phyloP scores from a whole-genome alignment of 148 eudicot genomes.

The Vaccinium corymbosum region DNA sequence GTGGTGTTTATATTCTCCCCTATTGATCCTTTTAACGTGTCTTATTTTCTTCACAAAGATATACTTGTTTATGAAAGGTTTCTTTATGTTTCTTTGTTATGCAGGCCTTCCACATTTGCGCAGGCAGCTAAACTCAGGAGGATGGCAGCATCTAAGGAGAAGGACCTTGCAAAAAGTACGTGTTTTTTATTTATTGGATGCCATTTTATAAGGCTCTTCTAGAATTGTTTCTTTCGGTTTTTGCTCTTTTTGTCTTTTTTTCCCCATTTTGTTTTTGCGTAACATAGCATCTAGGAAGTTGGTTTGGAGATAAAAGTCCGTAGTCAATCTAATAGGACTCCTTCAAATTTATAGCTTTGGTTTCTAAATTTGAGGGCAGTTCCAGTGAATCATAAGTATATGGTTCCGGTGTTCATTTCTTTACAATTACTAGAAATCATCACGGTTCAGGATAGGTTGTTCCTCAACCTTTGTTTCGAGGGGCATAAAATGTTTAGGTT shows the following conservation, averaged over 20 bases:
- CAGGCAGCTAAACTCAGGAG: slow-evolving; percentile 96
- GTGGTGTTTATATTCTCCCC: not conserved
- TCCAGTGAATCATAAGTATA: not conserved
- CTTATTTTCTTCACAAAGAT: not conserved
- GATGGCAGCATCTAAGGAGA: slow-evolving; percentile 85
- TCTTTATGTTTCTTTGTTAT: slow-evolving; percentile 20
- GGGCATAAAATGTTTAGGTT: not conserved
- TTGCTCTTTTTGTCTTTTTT: not conserved
- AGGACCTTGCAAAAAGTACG: slow-evolving; percentile 84
- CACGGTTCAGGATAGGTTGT: not conserved
- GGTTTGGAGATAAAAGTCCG: not conserved
- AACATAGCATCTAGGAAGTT: not conserved
- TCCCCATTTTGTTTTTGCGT: not conserved
- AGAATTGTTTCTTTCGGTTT: not conserved
- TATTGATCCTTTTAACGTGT: not conserved
- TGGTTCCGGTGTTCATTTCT: not conserved
- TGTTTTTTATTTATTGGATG: not conserved
- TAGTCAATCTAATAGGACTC: not conserved
- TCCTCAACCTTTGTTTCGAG: not conserved
- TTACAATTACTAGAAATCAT: not conserved
- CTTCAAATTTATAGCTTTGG: not conserved
- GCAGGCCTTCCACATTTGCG: slow-evolving; percentile 96
- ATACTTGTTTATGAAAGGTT: not conserved
- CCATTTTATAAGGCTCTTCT: not conserved
- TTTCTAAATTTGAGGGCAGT: not conserved